Base-by-base conservation (phyloP, 495 filamentous ascomycete species). In the Penicillium coffeae region DNA sequence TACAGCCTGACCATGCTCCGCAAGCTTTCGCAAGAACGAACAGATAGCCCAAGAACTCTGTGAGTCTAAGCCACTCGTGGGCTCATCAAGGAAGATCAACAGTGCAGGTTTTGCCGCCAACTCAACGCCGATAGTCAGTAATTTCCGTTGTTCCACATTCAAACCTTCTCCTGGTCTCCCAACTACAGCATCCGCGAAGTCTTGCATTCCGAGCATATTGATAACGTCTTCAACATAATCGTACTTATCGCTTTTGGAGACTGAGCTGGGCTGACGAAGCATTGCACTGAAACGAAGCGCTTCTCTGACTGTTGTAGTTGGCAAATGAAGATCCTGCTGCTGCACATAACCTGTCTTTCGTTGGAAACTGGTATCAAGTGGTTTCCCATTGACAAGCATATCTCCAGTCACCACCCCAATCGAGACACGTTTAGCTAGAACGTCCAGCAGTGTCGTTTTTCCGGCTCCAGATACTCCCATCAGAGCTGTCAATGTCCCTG, bases 41-140 rank as follows among this genome's bases (percentile, higher is more conserved):
- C 86, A 74, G 54, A 95, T 94, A 21, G 87, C 81, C 86, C 86
- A 96, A 6, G 89, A 86, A 1, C 41, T 58, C 30, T 58, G 55
- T 47, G 81, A 84, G 65, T 95, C 89, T 10, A 95, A 68, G 55
- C 89, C 89, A 44, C 87, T 90, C 3, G 89, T 93, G 13, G 91
- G 91, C 55, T 96, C 91, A 59, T 96, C 91, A n/a, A 96, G 81
- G 70, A 95, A 96, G 6, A 96, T 82, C 0, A 95, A 71, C n/a
- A 96, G 75, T 16, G 83, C 83, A 25, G 91, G 91, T 68, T 90
- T 95, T 10, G 91, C 90, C 35, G 88, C 90, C 14, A 96, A 77
- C 60, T 96, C 91, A 41, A 95, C 89, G 58, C 89, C 90, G 55
- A 96, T 94, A 7, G 90, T 95, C 14, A 95, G 66, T 13, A 88